phyloP scores from a whole-genome alignment of 345 rosid genomes.

The Hibiscus tridactylites region DNA sequence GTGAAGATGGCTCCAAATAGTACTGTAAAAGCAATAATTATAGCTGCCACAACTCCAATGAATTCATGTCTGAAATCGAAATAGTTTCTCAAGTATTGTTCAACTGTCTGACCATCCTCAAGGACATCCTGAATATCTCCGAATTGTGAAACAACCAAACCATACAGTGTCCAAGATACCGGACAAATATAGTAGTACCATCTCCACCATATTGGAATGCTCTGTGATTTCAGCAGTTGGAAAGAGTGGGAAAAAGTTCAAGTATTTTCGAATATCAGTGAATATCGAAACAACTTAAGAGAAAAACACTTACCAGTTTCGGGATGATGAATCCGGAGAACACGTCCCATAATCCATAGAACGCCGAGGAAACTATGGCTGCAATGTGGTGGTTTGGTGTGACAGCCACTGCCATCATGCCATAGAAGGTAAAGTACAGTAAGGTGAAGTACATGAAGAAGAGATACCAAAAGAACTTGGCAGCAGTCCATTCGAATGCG shows the following conservation, averaged over 20 bases:
- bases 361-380: constrained; percentile 40
- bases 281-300: neutral
- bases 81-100: constrained; percentile 10
- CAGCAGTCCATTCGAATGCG: constrained; percentile 47
- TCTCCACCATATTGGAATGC: constrained; percentile 16
- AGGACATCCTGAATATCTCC: constrained; percentile 14
- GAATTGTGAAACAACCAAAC: constrained; percentile 37
- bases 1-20: constrained; percentile 16
- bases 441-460: constrained; percentile 55
- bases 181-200: constrained; percentile 51
- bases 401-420: constrained; percentile 64
- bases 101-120: neutral
- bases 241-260: neutral
- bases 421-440: constrained; percentile 59
- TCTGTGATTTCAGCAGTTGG: neutral
- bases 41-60: constrained; percentile 10
- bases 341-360: constrained; percentile 48
- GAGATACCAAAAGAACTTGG: constrained; percentile 54
- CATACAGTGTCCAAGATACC: constrained; percentile 42
- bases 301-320: constrained; percentile 31
- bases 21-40: constrained; percentile 3
- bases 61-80: constrained; percentile 15
- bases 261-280: neutral
- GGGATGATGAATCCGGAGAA: constrained; percentile 63
- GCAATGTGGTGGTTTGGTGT: constrained; percentile 63